Percentiles rank a stretch among this genome's conserved stretches.
Conservation (phyloP, 129 eudicot genomes). For the carrot (Daucus carota) region DH1_v3.0 NC_030387.2:12937501-12938000, state of each 20-base stretch:
- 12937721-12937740: not conserved
- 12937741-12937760: not conserved
- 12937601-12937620: not conserved
- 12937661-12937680: not conserved
- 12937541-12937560: no score
- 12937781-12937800: not conserved
- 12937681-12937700: not conserved
- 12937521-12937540: no score
- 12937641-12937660: not conserved
- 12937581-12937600: no score
- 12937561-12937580: no score
- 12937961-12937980: constrained; percentile 82
- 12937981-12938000: constrained; percentile 99
- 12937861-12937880: not conserved
- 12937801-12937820: not conserved
- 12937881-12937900: not conserved
- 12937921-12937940: constrained; percentile 7
- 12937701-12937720: not conserved
- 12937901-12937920: not conserved
- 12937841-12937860: not conserved
- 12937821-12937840: not conserved
- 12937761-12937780: not conserved
- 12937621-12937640: not conserved
- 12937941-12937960: constrained; percentile 31
- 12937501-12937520: no score